Conservation (phyloP, 2,329 filamentous ascomycete species). For the Arachnomyces sp. region DNA sequence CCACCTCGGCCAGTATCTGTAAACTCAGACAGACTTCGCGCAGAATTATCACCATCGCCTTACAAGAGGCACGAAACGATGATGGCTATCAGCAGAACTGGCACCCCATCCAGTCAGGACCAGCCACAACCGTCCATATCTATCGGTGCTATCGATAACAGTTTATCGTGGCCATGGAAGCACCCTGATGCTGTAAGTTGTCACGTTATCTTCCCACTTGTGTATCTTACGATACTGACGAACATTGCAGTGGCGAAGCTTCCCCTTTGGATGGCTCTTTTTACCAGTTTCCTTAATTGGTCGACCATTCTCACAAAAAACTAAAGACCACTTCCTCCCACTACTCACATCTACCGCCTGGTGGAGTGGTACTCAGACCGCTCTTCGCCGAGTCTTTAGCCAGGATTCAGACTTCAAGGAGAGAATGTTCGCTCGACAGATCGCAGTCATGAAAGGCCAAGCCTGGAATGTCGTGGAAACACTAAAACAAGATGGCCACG, state of each 20-base stretch:
- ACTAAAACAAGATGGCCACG: constrained; percentile 83
- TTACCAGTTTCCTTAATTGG: constrained; percentile 93
- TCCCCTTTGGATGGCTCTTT: constrained; percentile 98
- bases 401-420: constrained; percentile 95
- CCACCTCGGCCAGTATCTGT: constrained; percentile 54
- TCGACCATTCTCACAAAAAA: constrained; percentile 89
- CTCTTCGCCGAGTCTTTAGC: constrained; percentile 77
- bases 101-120: constrained; percentile 42
- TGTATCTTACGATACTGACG: constrained; percentile 15
- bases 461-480: constrained; percentile 99
- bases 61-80: constrained; percentile 78
- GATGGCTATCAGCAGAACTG: constrained; percentile 57
- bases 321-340: constrained; percentile 89
- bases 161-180: constrained; percentile 97
- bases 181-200: constrained; percentile 74
- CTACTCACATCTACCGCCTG: constrained; percentile 87
- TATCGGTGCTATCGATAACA: constrained; percentile 94
- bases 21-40: constrained; percentile 33
- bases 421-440: constrained; percentile 96
- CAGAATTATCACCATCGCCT: constrained; percentile 44
- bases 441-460: constrained; percentile 98
- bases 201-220: neutral
- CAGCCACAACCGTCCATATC: constrained; percentile 55
- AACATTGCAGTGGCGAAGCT: constrained; percentile 58
- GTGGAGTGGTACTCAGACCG: constrained; percentile 92